These are phyloP conservation scores for Mollisia scopiformis DNA, from an alignment of 2,329 filamentous ascomycete genomes.

Conservation along the genomic window DNA sequence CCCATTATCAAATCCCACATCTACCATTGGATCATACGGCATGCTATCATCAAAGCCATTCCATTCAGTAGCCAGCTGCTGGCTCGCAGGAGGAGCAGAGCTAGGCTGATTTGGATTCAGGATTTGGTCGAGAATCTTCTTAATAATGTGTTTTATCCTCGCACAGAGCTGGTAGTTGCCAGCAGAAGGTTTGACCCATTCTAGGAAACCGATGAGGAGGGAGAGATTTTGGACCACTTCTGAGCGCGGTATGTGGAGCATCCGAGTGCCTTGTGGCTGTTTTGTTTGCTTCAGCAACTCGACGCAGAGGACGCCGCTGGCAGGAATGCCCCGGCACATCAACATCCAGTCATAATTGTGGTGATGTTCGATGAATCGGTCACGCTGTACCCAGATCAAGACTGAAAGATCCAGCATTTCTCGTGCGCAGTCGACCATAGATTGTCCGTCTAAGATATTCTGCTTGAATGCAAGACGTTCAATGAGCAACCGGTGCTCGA, in stretches of 20 bases:
- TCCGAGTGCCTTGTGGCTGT: conserved; percentile 32
- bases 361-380: conserved; percentile 45
- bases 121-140: conserved; percentile 52
- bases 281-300: conserved; percentile 50
- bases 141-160: conserved; percentile 49
- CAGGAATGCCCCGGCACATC: conserved; percentile 53
- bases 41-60: conserved; percentile 21
- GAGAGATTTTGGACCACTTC: conserved; percentile 55
- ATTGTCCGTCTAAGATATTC: conserved; percentile 40
- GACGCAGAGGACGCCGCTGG: conserved; percentile 52
- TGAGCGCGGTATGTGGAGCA: conserved; percentile 46
- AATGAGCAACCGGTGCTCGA: conserved; percentile 61
- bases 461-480: conserved; percentile 59
- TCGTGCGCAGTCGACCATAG: conserved; percentile 47
- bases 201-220: conserved; percentile 52
- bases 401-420: conserved; percentile 51
- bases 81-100: conserved; percentile 1
- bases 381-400: conserved; percentile 52
- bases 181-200: conserved; percentile 51
- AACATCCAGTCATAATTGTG: conserved; percentile 53
- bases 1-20: conserved; percentile 18
- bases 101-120: conserved; percentile 42
- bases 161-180: conserved; percentile 51
- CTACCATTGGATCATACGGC: too few species aligned
- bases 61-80: conserved; percentile 11